Percentiles rank a stretch among this genome's conserved stretches.
Evolutionary conservation across 1,139 yeast genomes (phyloP).

Genomic region (Blastobotrys raffinosifermentans): DNA sequence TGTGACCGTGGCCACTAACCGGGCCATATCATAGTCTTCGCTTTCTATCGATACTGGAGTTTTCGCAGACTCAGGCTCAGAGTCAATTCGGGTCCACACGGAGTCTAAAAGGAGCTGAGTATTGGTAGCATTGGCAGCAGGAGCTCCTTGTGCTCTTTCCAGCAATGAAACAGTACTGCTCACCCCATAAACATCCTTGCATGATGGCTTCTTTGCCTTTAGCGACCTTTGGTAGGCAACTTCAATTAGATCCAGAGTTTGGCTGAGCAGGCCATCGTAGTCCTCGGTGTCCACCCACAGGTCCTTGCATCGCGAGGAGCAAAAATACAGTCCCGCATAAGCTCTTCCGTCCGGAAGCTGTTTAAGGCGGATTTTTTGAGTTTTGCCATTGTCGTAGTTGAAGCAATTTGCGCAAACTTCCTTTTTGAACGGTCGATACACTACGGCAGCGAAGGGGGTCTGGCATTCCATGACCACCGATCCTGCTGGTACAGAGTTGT

Average conservation of each 20-base stretch:
- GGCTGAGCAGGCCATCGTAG: slow-evolving; percentile 27
- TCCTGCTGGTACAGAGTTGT: slow-evolving; percentile 35
- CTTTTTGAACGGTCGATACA: slow-evolving; percentile 52
- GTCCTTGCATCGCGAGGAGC: slow-evolving; percentile 43
- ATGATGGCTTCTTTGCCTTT: neutral
- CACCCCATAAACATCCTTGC: neutral
- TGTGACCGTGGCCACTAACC: slow-evolving; percentile 32
- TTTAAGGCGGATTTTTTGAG: slow-evolving; percentile 35
- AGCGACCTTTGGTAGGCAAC: slow-evolving; percentile 3
- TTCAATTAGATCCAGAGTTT: slow-evolving; percentile 32
- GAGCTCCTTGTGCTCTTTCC: no score
- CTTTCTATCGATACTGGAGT: slow-evolving; percentile 31
- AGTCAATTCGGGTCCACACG: neutral
- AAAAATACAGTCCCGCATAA: slow-evolving; percentile 51
- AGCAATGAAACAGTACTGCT: no score
- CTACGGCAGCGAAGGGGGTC: slow-evolving; percentile 44
- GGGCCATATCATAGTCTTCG: slow-evolving; percentile 38
- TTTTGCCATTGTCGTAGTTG: slow-evolving; percentile 44
- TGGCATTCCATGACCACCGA: slow-evolving; percentile 40
- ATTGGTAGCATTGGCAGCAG: neutral
- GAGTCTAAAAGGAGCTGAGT: neutral
- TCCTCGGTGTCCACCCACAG: slow-evolving; percentile 33
- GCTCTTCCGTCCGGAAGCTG: slow-evolving; percentile 16
- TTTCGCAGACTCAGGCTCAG: neutral
- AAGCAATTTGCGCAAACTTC: slow-evolving; percentile 61